These are phyloP conservation scores for Alternaria incomplexa DNA, from an alignment of 2,329 filamentous ascomycete genomes.

Conservation along the genomic window DNA sequence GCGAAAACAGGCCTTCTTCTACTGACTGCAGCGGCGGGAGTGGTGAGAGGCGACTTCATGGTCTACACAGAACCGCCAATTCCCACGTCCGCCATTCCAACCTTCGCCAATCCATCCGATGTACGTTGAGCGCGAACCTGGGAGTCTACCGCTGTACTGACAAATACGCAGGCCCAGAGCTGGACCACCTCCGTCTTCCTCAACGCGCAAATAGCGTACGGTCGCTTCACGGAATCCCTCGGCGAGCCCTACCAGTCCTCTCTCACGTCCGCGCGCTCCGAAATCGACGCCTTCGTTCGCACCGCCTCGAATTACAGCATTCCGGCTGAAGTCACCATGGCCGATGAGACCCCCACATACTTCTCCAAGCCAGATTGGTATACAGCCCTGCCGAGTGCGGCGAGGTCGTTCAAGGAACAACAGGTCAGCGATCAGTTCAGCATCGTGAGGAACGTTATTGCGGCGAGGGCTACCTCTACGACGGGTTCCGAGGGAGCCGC, in stretches of 20 bases:
- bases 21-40: slow-evolving; percentile 19
- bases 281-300: slow-evolving; percentile 31
- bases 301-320: slow-evolving; percentile 35
- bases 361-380: slow-evolving; percentile 37
- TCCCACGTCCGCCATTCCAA: slow-evolving; percentile 33
- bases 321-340: slow-evolving; percentile 33
- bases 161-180: slow-evolving; percentile 19
- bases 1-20: slow-evolving; percentile 18
- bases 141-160: not conserved
- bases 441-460: slow-evolving; percentile 33
- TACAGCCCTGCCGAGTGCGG: slow-evolving; percentile 34
- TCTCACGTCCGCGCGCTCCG: slow-evolving; percentile 31
- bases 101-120: slow-evolving; percentile 28
- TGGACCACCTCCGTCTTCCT: slow-evolving; percentile 39
- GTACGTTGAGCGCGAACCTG: slow-evolving; percentile 10
- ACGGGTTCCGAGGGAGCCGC: slow-evolving; percentile 25
- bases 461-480: slow-evolving; percentile 16
- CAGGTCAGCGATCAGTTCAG: slow-evolving; percentile 41
- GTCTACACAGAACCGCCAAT: slow-evolving; percentile 41
- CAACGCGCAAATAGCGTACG: slow-evolving; percentile 33
- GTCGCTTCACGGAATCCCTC: slow-evolving; percentile 24
- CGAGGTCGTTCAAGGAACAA: slow-evolving; percentile 38
- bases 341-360: slow-evolving; percentile 27
- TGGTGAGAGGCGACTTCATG: slow-evolving; percentile 36
- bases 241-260: slow-evolving; percentile 36